These are phyloP conservation scores for Penicillium sp. DNA, from an alignment of 2,329 filamentous ascomycete genomes.

Conservation along the genomic window DNA sequence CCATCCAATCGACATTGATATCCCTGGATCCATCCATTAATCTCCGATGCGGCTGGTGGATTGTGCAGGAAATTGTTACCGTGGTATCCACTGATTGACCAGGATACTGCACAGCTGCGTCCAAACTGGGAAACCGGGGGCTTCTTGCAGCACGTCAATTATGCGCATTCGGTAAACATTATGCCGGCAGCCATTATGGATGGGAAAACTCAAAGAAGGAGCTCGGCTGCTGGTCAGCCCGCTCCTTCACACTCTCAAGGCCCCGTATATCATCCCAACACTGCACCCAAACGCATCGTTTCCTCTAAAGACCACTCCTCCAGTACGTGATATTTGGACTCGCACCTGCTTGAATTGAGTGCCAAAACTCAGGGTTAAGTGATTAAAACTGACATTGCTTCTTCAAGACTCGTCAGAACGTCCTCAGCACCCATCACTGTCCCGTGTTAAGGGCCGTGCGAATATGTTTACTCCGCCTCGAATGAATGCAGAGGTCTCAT, in stretches of 20 bases:
- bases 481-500: slow-evolving; percentile 26
- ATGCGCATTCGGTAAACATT: slow-evolving; percentile 20
- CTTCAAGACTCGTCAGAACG: slow-evolving; percentile 21
- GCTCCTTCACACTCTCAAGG: slow-evolving; percentile 22
- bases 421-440: slow-evolving; percentile 28
- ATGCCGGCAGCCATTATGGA: slow-evolving; percentile 25
- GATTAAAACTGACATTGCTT: slow-evolving; percentile 14
- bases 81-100: slow-evolving; percentile 15
- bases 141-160: slow-evolving; percentile 22
- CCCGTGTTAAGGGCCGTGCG: slow-evolving; percentile 29
- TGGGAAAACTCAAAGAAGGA: slow-evolving; percentile 22
- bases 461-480: slow-evolving; percentile 32
- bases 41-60: slow-evolving; percentile 18
- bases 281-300: slow-evolving; percentile 15
- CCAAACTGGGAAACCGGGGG: slow-evolving; percentile 16
- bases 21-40: slow-evolving; percentile 10
- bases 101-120: slow-evolving; percentile 15
- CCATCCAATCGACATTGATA: slow-evolving; percentile 8
- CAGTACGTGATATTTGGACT: slow-evolving; percentile 18
- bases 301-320: slow-evolving; percentile 19
- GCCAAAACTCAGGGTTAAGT: neutral
- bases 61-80: slow-evolving; percentile 6
- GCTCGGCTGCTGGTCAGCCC: slow-evolving; percentile 22
- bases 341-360: neutral
- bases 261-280: slow-evolving; percentile 23